Evolutionary conservation across 2,329 filamentous ascomycete species (phyloP).

Genomic region (Huntiella savannae): DNA sequence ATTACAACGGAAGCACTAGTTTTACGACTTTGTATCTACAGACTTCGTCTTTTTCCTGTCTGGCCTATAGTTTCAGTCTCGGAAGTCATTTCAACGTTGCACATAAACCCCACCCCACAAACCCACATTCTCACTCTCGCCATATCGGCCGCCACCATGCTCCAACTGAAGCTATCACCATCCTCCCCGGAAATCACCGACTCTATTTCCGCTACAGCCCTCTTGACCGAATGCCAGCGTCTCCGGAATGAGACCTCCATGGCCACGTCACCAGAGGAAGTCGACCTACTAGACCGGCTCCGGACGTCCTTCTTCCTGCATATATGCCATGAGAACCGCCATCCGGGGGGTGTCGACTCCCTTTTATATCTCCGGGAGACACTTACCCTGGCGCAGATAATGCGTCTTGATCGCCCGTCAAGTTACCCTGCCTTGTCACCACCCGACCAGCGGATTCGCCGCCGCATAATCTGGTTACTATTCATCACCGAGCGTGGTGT

Average conservation of each 20-base stretch:
- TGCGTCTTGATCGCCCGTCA: slow-evolving; percentile 23
- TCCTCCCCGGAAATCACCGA: slow-evolving; percentile 16
- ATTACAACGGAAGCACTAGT: slow-evolving; percentile 3
- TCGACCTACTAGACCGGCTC: slow-evolving; percentile 21
- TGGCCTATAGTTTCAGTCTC: slow-evolving; percentile 31
- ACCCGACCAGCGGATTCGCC: slow-evolving; percentile 25
- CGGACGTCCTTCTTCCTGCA: slow-evolving; percentile 32
- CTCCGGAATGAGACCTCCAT: slow-evolving; percentile 12
- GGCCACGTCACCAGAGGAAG: not conserved
- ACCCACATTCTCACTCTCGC: slow-evolving; percentile 25
- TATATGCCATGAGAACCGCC: slow-evolving; percentile 30
- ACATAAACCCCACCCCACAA: slow-evolving; percentile 18
- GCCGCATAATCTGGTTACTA: slow-evolving; percentile 27
- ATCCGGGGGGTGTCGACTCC: slow-evolving; percentile 26
- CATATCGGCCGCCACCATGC: slow-evolving; percentile 28
- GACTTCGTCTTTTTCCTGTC: slow-evolving; percentile 30
- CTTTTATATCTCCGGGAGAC: slow-evolving; percentile 30
- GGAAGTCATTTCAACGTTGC: slow-evolving; percentile 21
- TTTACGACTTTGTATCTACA: slow-evolving; percentile 24
- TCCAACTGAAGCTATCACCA: slow-evolving; percentile 24
- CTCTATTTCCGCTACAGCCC: slow-evolving; percentile 17
- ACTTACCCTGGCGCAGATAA: slow-evolving; percentile 31
- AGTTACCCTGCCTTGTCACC: not conserved
- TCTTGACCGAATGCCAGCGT: slow-evolving; percentile 21
- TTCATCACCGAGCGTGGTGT: slow-evolving; percentile 32